Evolutionary conservation across 352 stramenopile species (phyloP), one percentile per base, ranked within the genome.

Genomic region (Phytophthora aleatoria): DNA sequence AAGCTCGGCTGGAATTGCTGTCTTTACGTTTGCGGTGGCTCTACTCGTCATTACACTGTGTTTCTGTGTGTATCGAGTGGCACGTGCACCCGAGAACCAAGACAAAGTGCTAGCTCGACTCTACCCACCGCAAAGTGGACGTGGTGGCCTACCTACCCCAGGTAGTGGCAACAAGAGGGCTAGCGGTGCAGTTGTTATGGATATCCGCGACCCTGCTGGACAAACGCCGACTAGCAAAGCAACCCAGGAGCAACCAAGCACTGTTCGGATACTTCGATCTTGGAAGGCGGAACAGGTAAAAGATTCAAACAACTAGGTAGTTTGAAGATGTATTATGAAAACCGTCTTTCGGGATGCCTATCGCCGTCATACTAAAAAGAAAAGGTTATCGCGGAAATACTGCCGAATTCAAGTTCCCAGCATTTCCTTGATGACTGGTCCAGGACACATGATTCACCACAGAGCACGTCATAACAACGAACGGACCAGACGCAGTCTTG

Each of bases 11-110:
- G 83, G 83, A 35, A 58, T 89, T 12, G 76, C 48, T 5, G 73
- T 90, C 2, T 85, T 92, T 31, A 53, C 73, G 15, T 77, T 87
- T 42, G 41, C 70, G 3, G 50, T 75, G n/a, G 55, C 77, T 8
- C 16, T 87, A 3, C 35, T 80, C 1, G 61, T 81, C 11, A 64
- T 84, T 26, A 64, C 77, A 5, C 10, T 81, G 1, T 63, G 69
- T 41, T 90, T 81, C 60, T 89, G 79, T 44, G 53, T 82, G 12
- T 90, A 78, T 71, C 79, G 81, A n/a, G 48, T 87, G 12, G 79
- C 60, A 27, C 71, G 73, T 50, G 77, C 83, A 3, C 83, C 83
- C 0, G 83, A 92, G 47, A 89, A 92, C 56, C 83, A 87, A 45
- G 83, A 92, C 64, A 77, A 75, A 26, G 63, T 81, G 31, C 70